Conservation (phyloP, 2,329 filamentous ascomycete genomes). For the Colletotrichum endophyticum region DNA sequence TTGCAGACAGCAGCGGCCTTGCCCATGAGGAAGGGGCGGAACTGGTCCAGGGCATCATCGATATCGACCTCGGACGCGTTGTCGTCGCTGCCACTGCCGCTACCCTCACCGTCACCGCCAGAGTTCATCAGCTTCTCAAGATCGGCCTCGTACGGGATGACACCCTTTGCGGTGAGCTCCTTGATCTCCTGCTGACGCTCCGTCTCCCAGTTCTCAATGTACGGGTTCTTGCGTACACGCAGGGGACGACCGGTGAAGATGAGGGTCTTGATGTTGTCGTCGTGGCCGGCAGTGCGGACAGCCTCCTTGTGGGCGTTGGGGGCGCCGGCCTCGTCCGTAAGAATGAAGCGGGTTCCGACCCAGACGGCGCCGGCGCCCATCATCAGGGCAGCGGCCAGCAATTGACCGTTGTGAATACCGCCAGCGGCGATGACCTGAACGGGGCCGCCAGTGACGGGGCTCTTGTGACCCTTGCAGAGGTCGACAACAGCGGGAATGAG, state of each 20-base stretch:
- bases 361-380: conserved; percentile 92
- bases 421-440: conserved; percentile 94
- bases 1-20: conserved; percentile 94
- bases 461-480: conserved; percentile 79
- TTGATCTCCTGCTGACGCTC: conserved; percentile 92
- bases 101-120: conserved; percentile 65
- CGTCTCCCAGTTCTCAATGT: conserved; percentile 95
- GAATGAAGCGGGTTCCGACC: conserved; percentile 96
- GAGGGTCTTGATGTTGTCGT: conserved; percentile 95
- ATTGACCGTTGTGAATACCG: conserved; percentile 91
- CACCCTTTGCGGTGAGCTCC: conserved; percentile 85
- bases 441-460: conserved; percentile 82
- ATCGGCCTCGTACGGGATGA: conserved; percentile 93
- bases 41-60: conserved; percentile 90
- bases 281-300: conserved; percentile 87
- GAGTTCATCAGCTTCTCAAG: conserved; percentile 77
- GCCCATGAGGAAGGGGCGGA: conserved; percentile 92
- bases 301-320: conserved; percentile 95
- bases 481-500: conserved; percentile 93
- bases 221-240: conserved; percentile 90
- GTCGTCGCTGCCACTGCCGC: conserved; percentile 71
- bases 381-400: conserved; percentile 88
- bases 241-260: conserved; percentile 98
- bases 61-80: conserved; percentile 71
- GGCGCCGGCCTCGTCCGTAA: conserved; percentile 92